These are phyloP conservation scores for Anisodus tanguticus DNA, from an alignment of 257 asterid genomes.

Conservation along the genomic window DNA sequence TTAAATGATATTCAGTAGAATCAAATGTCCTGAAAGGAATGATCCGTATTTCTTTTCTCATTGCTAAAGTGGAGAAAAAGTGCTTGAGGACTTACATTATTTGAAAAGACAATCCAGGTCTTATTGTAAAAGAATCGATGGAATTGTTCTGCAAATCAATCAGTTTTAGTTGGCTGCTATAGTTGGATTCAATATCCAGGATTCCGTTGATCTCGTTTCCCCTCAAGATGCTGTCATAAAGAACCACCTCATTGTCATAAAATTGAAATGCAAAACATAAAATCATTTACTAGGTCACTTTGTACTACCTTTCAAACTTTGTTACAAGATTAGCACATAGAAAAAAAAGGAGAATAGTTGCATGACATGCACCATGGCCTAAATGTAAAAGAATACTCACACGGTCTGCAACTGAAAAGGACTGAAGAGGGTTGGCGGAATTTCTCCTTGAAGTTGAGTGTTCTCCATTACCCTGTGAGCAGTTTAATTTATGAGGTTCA, in stretches of 20 bases:
- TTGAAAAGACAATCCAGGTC: slow-evolving; percentile 17
- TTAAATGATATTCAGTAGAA: background rate
- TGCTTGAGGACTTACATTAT: slow-evolving; percentile 36
- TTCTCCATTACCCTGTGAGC: slow-evolving; percentile 38
- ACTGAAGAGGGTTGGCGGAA: slow-evolving; percentile 36
- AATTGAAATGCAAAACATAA: background rate
- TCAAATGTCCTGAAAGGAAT: background rate
- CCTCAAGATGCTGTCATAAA: slow-evolving; percentile 34
- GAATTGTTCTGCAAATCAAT: slow-evolving; percentile 42
- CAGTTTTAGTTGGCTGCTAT: slow-evolving; percentile 31
- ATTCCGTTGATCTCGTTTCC: slow-evolving; percentile 38
- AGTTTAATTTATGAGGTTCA: background rate
- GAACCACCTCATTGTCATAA: slow-evolving; percentile 21
- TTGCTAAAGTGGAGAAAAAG: slow-evolving; percentile 22
- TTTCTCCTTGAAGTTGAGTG: slow-evolving; percentile 36
- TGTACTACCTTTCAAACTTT: background rate
- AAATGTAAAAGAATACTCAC: slow-evolving; percentile 33
- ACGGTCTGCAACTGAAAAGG: slow-evolving; percentile 39
- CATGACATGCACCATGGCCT: background rate
- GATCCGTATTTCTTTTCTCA: background rate
- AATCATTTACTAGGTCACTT: background rate
- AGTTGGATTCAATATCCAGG: slow-evolving; percentile 36
- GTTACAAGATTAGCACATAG: background rate
- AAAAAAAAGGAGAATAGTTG: background rate
- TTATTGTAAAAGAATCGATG: slow-evolving; percentile 28